Conservation (phyloP, 2,329 filamentous ascomycete species). For the Trichoderma brevicompactum region DNA sequence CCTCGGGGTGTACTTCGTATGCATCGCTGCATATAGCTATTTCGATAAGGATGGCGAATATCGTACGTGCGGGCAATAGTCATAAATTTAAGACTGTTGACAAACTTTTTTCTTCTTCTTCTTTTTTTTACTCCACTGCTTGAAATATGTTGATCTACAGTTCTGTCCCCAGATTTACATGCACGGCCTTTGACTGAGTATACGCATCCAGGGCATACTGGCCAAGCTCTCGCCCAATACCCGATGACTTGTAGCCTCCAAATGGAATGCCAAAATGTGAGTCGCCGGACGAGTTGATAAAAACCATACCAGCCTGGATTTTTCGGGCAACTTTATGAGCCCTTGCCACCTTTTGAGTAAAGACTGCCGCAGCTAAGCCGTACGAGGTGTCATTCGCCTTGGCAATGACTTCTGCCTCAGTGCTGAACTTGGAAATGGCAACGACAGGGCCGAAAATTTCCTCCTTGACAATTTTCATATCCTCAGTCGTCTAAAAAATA, state of each 20-base stretch:
- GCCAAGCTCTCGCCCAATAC: constrained; percentile 41
- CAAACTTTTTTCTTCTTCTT: background rate
- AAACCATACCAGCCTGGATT: constrained; percentile 69
- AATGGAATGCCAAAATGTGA: constrained; percentile 39
- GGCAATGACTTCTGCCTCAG: constrained; percentile 55
- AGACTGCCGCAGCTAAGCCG: constrained; percentile 39
- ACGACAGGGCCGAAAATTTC: constrained; percentile 40
- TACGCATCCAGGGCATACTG: constrained; percentile 41
- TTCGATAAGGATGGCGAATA: background rate
- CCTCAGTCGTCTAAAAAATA: constrained; percentile 16
- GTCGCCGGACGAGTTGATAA: constrained; percentile 53
- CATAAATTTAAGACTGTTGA: too few species aligned
- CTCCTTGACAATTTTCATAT: constrained; percentile 34
- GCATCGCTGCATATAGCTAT: too few species aligned
- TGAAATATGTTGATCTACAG: background rate
- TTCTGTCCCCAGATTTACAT: constrained; percentile 9
- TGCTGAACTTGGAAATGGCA: constrained; percentile 55
- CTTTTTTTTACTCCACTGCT: background rate
- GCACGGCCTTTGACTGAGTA: constrained; percentile 38
- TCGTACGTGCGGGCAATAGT: background rate
- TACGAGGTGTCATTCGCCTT: constrained; percentile 56
- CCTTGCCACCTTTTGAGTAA: constrained; percentile 38
- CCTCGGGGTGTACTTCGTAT: too few species aligned
- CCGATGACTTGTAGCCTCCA: constrained; percentile 43
- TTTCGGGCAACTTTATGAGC: constrained; percentile 50